phyloP scores from a whole-genome alignment of 352 stramenopile species.

The Globisporangium radiosum region DNA sequence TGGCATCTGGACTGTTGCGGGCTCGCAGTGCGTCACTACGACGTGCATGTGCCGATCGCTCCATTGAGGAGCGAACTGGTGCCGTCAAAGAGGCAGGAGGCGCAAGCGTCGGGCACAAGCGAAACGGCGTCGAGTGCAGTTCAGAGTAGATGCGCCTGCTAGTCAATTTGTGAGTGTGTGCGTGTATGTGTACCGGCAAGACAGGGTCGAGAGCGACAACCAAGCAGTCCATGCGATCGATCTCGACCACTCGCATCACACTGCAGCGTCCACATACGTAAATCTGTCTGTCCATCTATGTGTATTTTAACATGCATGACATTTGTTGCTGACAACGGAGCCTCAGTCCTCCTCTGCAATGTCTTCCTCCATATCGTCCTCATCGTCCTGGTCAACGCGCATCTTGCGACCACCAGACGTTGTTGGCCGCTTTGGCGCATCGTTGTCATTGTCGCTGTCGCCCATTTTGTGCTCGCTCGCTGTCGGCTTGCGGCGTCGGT shows the following conservation, averaged over 20 bases:
- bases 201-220: not conserved
- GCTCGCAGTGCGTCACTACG: not conserved
- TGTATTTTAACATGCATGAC: not conserved
- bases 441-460: conserved; percentile 1
- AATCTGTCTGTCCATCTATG: too few species aligned
- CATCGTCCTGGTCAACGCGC: conserved; percentile 29
- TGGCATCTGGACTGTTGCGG: not conserved
- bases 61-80: not conserved
- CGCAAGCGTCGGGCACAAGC: too few species aligned
- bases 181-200: not conserved
- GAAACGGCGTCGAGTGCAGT: not conserved
- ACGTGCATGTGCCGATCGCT: not conserved
- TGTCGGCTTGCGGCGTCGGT: conserved; percentile 16
- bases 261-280: not conserved
- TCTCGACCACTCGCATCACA: not conserved
- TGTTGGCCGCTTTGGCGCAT: conserved; percentile 10
- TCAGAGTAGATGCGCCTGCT: not conserved
- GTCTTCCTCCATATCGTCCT: conserved; percentile 78
- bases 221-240: not conserved
- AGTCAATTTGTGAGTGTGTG: not conserved
- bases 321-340: not conserved
- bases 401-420: conserved; percentile 19
- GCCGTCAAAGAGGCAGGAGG: not conserved
- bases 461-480: conserved; percentile 28
- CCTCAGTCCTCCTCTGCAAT: conserved; percentile 62